Evolutionary conservation across 1,284 basidiomycete genomes (phyloP).

Genomic region (Ganoderma lingzhi): DNA sequence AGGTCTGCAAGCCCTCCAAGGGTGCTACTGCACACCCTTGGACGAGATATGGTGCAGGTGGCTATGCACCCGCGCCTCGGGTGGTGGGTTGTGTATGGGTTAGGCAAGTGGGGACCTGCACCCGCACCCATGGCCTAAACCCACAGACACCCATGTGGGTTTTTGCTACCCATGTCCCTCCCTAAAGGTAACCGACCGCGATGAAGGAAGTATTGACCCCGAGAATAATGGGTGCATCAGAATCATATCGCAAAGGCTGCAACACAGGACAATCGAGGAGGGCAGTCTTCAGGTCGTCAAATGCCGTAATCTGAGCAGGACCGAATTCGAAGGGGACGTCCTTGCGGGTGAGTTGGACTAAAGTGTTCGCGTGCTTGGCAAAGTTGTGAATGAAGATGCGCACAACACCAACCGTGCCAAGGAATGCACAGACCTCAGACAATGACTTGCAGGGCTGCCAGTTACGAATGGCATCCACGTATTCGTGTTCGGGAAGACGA

Average conservation of each 20-base stretch:
- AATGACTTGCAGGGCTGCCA: conserved; percentile 33
- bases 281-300: neutral
- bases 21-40: too few species aligned
- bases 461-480: conserved; percentile 13
- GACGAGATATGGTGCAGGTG: too few species aligned
- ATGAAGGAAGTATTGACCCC: too few species aligned
- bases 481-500: neutral
- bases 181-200: too few species aligned
- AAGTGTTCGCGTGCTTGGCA: neutral
- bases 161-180: too few species aligned
- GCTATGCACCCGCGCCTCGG: too few species aligned
- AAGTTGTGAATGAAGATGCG: conserved; percentile 35
- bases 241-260: neutral
- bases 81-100: too few species aligned
- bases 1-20: too few species aligned
- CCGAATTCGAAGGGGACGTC: conserved; percentile 28
- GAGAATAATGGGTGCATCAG: neutral
- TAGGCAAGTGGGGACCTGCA: too few species aligned
- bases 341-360: conserved; percentile 31
- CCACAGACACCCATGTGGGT: too few species aligned
- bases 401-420: conserved; percentile 33
- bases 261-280: neutral
- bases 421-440: conserved; percentile 36
- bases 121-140: too few species aligned
- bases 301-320: neutral